Evolutionary conservation across 169 alveolate genomes (phyloP).

Genomic region (Blepharisma undulans): DNA sequence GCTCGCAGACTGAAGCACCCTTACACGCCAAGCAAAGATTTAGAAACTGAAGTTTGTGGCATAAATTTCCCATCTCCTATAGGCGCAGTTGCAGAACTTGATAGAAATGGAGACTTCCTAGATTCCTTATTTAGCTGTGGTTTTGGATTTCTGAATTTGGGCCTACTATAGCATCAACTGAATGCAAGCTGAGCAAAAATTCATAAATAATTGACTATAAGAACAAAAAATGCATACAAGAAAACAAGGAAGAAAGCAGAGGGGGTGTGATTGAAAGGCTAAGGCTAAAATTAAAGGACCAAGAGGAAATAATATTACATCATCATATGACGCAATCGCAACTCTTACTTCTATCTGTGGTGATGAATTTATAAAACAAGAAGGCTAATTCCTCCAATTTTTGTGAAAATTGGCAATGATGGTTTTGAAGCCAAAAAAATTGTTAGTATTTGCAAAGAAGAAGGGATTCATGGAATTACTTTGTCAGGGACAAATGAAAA

Average conservation of each 20-base stretch:
- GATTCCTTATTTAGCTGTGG: background rate
- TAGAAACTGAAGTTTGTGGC: background rate
- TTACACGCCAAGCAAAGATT: background rate
- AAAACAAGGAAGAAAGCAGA: background rate
- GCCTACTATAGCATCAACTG: background rate
- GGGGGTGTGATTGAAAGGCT: background rate
- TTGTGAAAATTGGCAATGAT: background rate
- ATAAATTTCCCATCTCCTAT: background rate
- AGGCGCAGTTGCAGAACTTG: background rate
- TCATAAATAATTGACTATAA: background rate
- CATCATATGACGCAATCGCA: background rate
- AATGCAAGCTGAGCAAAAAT: background rate
- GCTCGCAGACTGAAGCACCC: background rate
- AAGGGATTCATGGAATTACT: background rate
- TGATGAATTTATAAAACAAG: background rate
- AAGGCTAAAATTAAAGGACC: background rate
- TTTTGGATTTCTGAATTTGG: background rate
- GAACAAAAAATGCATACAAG: background rate
- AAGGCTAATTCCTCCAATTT: background rate
- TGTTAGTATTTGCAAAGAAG: background rate
- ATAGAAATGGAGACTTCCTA: background rate
- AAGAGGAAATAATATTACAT: background rate
- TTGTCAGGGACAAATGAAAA: background rate
- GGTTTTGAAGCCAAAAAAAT: background rate
- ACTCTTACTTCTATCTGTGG: background rate